phyloP scores from a whole-genome alignment of 2,329 filamentous ascomycete species.

The Fusarium torulosum region DNA sequence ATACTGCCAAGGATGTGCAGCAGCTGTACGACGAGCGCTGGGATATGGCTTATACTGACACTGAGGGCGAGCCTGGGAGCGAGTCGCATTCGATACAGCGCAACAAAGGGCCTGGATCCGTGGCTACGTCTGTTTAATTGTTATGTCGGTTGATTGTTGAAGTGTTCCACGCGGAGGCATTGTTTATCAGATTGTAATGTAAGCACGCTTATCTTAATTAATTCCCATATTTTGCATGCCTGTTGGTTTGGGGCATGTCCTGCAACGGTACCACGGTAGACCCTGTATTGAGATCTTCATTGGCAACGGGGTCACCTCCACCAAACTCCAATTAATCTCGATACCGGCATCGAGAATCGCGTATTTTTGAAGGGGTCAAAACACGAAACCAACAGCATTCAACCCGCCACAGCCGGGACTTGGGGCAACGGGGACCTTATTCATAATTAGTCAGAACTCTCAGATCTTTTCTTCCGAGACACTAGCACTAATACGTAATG shows the following conservation, averaged over 20 bases:
- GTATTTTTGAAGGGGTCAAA: neutral
- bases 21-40: constrained; percentile 49
- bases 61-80: constrained; percentile 22
- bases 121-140: constrained; percentile 28
- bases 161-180: neutral
- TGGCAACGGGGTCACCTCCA: neutral
- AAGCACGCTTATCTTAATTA: neutral
- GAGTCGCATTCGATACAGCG: constrained; percentile 25
- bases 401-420: too few species aligned
- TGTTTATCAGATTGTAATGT: constrained; percentile 5
- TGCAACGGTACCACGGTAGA: constrained; percentile 4
- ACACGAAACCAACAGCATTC: neutral
- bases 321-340: neutral
- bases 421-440: too few species aligned
- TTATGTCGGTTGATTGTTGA: neutral
- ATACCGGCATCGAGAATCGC: neutral
- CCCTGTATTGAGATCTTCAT: constrained; percentile 22
- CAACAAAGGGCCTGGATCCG: constrained; percentile 22
- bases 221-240: too few species aligned
- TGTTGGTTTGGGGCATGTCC: neutral
- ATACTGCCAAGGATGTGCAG: constrained; percentile 48
- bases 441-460: too few species aligned
- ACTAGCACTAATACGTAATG: constrained; percentile 24
- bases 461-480: neutral
- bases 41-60: constrained; percentile 48